Conservation (phyloP, 2,329 filamentous ascomycete genomes). For the Cyphellophora attinorum region DNA sequence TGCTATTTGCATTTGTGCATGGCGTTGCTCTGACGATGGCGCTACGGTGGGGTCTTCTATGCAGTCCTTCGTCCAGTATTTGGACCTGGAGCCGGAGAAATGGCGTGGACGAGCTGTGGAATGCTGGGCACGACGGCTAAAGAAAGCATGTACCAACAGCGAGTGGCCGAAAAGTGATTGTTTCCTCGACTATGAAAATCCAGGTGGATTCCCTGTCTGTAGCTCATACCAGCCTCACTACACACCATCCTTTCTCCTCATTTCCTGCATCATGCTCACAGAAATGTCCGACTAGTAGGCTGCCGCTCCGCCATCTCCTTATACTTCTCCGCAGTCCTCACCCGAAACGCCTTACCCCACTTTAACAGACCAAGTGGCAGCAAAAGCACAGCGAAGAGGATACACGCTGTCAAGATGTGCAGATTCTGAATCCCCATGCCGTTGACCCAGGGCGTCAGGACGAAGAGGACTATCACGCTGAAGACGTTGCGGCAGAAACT, state of each 20-base stretch:
- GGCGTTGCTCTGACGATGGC: background rate
- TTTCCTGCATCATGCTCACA: too few species aligned
- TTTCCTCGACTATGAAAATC: too few species aligned
- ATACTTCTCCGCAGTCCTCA: constrained; percentile 24
- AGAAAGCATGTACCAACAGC: too few species aligned
- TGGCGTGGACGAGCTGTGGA: too few species aligned
- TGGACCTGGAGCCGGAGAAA: too few species aligned
- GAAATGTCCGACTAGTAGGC: constrained; percentile 2
- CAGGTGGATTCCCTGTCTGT: too few species aligned
- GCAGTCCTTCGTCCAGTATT: background rate
- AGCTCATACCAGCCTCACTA: too few species aligned
- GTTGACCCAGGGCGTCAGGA: constrained; percentile 32
- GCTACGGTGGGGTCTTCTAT: background rate
- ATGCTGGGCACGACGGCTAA: too few species aligned
- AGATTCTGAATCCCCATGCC: constrained; percentile 29
- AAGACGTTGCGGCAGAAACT: constrained; percentile 33
- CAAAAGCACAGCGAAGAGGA: constrained; percentile 24
- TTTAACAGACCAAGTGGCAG: constrained; percentile 19
- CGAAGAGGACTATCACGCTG: constrained; percentile 36
- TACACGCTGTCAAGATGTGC: constrained; percentile 28
- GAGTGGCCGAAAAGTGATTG: too few species aligned
- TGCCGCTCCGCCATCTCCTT: background rate
- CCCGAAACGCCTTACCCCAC: constrained; percentile 26
- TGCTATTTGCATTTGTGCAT: background rate
- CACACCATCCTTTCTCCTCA: too few species aligned